These are phyloP conservation scores for Fusarium pseudoanthophilum DNA, from an alignment of 2,329 filamentous ascomycete species.

Conservation along the genomic window DNA sequence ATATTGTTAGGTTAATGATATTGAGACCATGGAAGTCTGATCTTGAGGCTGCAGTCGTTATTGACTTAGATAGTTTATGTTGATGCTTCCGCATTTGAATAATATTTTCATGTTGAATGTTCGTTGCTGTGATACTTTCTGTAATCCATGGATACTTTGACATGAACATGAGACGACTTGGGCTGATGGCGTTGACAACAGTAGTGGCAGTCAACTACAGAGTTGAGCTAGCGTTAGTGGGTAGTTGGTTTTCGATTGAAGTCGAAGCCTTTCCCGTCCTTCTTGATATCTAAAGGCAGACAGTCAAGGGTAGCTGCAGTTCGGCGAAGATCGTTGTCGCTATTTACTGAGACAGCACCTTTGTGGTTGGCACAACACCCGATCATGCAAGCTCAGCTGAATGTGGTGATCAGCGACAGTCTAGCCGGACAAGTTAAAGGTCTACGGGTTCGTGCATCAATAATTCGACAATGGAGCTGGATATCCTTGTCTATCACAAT, in stretches of 20 bases:
- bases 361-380: slow-evolving; percentile 4
- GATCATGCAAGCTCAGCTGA: slow-evolving; percentile 21
- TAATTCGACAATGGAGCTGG: slow-evolving; percentile 2
- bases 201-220: not conserved
- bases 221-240: not conserved
- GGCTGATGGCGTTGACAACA: not conserved
- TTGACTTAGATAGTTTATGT: slow-evolving; percentile 31
- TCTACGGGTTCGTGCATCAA: slow-evolving; percentile 8
- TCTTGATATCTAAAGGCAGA: not conserved
- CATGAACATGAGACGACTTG: not conserved
- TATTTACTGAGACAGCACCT: not conserved
- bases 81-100: slow-evolving; percentile 22
- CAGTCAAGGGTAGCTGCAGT: not conserved
- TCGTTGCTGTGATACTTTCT: not conserved
- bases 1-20: slow-evolving; percentile 24
- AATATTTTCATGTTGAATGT: not conserved
- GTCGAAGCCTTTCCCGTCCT: slow-evolving; percentile 5
- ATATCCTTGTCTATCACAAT: not conserved
- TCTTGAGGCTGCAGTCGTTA: slow-evolving; percentile 15
- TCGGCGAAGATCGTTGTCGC: not conserved
- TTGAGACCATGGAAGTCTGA: slow-evolving; percentile 11
- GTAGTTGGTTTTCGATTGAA: not conserved
- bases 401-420: slow-evolving; percentile 12
- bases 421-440: slow-evolving; percentile 3
- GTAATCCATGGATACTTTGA: too few species aligned